A percentile compares a stretch with the other conserved stretches of the same genome.
These are phyloP conservation scores for Colletotrichum siamense DNA, from an alignment of 2,329 filamentous ascomycete genomes.

Conservation along the genomic window DNA sequence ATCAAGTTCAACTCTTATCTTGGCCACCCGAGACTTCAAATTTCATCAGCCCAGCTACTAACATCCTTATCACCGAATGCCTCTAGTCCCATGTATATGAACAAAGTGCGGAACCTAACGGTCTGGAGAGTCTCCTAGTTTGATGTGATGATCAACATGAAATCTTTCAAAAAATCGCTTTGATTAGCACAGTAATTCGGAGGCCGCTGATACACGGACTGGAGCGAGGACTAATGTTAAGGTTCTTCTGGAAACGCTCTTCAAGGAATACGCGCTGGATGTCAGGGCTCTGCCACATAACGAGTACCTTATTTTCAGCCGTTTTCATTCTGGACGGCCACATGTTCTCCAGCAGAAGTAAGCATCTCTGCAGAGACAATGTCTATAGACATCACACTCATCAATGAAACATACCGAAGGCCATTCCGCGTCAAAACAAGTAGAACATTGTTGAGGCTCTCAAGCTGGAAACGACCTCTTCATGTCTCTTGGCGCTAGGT, in stretches of 20 bases:
- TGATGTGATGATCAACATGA: not conserved
- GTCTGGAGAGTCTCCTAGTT: not conserved
- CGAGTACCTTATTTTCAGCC: not conserved
- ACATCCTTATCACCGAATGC: not conserved
- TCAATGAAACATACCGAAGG: not conserved
- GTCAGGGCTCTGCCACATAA: not conserved
- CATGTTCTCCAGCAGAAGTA: not conserved
- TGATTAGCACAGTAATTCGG: not conserved
- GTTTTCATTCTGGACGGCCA: not conserved
- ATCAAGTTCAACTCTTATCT: accelerated
- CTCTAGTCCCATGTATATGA: not conserved
- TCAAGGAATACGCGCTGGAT: not conserved
- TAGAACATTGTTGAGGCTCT: not conserved
- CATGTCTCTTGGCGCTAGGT: not conserved
- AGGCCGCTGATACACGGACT: not conserved
- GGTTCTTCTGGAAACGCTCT: not conserved
- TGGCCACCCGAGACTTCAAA: not conserved
- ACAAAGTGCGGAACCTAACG: not conserved
- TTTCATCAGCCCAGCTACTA: not conserved
- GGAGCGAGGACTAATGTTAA: not conserved
- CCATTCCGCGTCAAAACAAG: not conserved
- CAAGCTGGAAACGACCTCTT: not conserved
- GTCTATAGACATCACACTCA: not conserved
- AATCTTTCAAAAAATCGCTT: not conserved
- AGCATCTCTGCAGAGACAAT: not conserved